phyloP scores from a whole-genome alignment of 352 stramenopile genomes.

The Phytophthora citrophthora region DNA sequence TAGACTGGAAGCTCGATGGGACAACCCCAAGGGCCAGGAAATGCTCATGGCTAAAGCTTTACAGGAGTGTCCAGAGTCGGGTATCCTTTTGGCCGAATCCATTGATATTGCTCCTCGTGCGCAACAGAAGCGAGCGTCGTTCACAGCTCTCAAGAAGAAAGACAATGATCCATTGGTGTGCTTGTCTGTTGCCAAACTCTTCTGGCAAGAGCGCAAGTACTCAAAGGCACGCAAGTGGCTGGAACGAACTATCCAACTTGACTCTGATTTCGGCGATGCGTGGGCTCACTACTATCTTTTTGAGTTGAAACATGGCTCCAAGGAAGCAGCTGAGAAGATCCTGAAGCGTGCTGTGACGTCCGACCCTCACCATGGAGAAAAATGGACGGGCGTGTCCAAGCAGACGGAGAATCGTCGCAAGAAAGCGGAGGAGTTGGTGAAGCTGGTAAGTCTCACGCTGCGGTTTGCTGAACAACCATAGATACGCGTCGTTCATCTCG shows the following conservation, averaged over 20 bases:
- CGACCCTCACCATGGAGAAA: slow-evolving; percentile 95
- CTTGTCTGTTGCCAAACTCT: slow-evolving; percentile 95
- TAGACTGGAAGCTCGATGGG: slow-evolving; percentile 91
- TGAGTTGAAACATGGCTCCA: slow-evolving; percentile 92
- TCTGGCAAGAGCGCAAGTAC: slow-evolving; percentile 95
- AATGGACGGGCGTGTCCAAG: slow-evolving; percentile 95
- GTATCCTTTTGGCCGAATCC: slow-evolving; percentile 95
- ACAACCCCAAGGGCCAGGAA: slow-evolving; percentile 95
- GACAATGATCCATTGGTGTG: slow-evolving; percentile 98
- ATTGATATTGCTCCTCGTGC: slow-evolving; percentile 94
- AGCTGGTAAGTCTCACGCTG: slow-evolving; percentile 82
- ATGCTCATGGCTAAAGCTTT: slow-evolving; percentile 97
- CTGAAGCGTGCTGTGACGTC: slow-evolving; percentile 86
- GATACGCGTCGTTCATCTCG: slow-evolving; percentile 10
- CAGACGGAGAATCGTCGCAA: slow-evolving; percentile 91
- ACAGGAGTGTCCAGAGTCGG: slow-evolving; percentile 96
- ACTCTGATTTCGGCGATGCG: slow-evolving; percentile 96
- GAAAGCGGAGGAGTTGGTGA: slow-evolving; percentile 68
- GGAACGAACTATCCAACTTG: slow-evolving; percentile 95
- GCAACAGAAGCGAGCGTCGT: slow-evolving; percentile 96
- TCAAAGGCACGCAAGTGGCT: slow-evolving; percentile 98
- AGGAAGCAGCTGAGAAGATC: slow-evolving; percentile 86
- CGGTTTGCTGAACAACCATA: slow-evolving; percentile 66
- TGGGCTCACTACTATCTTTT: slow-evolving; percentile 99
- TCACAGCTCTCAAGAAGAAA: slow-evolving; percentile 97